A percentile compares a stretch with the other conserved stretches of the same genome.
Evolutionary conservation across 805 yeast genomes (phyloP).

Genomic region (Saturnispora gosingensis): DNA sequence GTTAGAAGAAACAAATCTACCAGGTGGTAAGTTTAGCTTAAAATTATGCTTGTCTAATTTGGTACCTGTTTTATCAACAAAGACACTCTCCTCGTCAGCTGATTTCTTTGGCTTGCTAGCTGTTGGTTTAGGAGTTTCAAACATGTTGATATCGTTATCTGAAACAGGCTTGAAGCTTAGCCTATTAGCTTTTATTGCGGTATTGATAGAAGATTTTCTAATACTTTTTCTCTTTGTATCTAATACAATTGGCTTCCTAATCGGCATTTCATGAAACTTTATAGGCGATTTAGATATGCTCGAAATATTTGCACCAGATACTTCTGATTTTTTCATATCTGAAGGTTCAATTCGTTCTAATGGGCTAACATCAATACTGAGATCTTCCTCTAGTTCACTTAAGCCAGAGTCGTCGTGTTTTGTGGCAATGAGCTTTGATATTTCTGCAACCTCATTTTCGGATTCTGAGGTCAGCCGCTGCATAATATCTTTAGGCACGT

Average conservation of each 20-base stretch:
- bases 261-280: slow-evolving; percentile 27
- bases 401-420: slow-evolving; percentile 18
- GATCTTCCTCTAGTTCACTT: slow-evolving; percentile 18
- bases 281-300: slow-evolving; percentile 22
- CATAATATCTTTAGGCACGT: neutral
- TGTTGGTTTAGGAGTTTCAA: slow-evolving; percentile 4
- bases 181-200: neutral
- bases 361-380: slow-evolving; percentile 20
- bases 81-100: slow-evolving; percentile 15
- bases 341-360: slow-evolving; percentile 25
- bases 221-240: slow-evolving; percentile 22
- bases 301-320: slow-evolving; percentile 12
- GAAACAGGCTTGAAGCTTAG: neutral
- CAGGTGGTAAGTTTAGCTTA: slow-evolving; percentile 18
- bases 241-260: slow-evolving; percentile 25
- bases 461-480: slow-evolving; percentile 1
- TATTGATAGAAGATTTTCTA: slow-evolving; percentile 12
- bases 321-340: slow-evolving; percentile 13
- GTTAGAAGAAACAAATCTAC: neutral
- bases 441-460: slow-evolving; percentile 15
- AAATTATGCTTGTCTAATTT: slow-evolving; percentile 2
- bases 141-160: neutral
- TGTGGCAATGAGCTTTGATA: slow-evolving; percentile 15
- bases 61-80: slow-evolving; percentile 11
- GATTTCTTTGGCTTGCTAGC: neutral